phyloP scores from a whole-genome alignment of 2,329 filamentous ascomycete species.

The Pseudogymnoascus pannorum region DNA sequence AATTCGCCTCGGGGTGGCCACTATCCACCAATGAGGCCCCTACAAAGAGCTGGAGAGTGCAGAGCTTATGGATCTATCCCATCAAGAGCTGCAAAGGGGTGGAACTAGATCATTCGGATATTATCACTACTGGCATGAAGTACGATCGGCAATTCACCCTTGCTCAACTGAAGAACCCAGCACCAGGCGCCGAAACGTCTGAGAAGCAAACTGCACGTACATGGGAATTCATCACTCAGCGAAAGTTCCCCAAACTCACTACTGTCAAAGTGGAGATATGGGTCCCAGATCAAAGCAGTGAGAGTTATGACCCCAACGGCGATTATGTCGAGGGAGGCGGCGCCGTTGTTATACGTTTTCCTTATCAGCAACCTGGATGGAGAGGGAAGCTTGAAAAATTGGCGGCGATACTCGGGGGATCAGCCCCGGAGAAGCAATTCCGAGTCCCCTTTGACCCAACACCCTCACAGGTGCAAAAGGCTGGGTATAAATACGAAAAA shows the following conservation, averaged over 20 bases:
- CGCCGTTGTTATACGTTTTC: slow-evolving; percentile 61
- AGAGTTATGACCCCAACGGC: slow-evolving; percentile 40
- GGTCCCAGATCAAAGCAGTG: slow-evolving; percentile 56
- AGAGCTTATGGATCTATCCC: slow-evolving; percentile 73
- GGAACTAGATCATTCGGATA: slow-evolving; percentile 57
- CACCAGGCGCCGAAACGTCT: slow-evolving; percentile 26
- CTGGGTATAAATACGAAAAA: slow-evolving; percentile 52
- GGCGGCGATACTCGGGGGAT: slow-evolving; percentile 44
- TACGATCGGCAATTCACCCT: slow-evolving; percentile 81
- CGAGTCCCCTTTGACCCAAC: slow-evolving; percentile 59
- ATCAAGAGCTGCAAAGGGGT: slow-evolving; percentile 76
- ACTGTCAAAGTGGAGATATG: slow-evolving; percentile 62
- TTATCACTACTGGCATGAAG: slow-evolving; percentile 63
- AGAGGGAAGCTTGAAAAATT: slow-evolving; percentile 39
- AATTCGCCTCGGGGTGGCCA: slow-evolving; percentile 35
- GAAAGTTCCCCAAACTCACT: slow-evolving; percentile 63
- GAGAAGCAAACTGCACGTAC: slow-evolving; percentile 34
- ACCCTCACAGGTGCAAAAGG: slow-evolving; percentile 46
- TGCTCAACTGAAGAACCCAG: slow-evolving; percentile 53
- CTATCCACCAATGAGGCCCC: slow-evolving; percentile 30
- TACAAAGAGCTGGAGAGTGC: slow-evolving; percentile 41
- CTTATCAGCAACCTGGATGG: slow-evolving; percentile 46
- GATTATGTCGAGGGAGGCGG: slow-evolving; percentile 47
- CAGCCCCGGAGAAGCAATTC: slow-evolving; percentile 55
- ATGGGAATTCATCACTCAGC: slow-evolving; percentile 67